Conservation (phyloP, 2,329 filamentous ascomycete genomes). For the Fusarium sp. region DNA sequence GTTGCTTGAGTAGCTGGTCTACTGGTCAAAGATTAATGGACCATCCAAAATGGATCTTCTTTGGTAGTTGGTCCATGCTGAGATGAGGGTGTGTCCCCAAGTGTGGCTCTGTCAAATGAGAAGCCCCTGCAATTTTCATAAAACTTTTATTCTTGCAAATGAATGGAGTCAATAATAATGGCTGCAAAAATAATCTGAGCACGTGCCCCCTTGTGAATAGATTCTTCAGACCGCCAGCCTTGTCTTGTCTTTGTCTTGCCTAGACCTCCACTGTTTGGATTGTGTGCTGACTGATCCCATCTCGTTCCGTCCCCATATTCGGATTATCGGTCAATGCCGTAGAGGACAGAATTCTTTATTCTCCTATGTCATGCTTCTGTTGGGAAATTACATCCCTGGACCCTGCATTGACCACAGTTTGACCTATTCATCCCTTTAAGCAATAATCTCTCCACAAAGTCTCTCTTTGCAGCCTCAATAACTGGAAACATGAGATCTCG, state of each 20-base stretch:
- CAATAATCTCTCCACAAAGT: conserved; percentile 31
- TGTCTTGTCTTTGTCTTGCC: conserved; percentile 6
- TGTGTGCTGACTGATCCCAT: background rate
- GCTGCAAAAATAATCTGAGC: conserved; percentile 3
- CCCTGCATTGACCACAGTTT: conserved; percentile 39
- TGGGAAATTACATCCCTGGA: conserved; percentile 44
- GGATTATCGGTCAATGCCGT: background rate
- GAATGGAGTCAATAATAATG: background rate
- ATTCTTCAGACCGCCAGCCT: conserved; percentile 6
- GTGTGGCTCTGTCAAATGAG: background rate
- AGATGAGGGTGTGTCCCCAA: conserved; percentile 18
- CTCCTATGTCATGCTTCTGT: conserved; percentile 45
- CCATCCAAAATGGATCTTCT: background rate
- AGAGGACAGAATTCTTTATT: conserved; percentile 26
- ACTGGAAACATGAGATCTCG: background rate
- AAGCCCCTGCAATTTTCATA: conserved; percentile 21
- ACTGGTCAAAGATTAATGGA: background rate
- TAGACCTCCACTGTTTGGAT: too few species aligned
- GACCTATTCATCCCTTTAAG: conserved; percentile 29
- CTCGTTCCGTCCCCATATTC: background rate
- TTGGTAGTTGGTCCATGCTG: conserved; percentile 4
- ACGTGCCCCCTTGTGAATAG: conserved; percentile 33
- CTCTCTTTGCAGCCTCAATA: conserved; percentile 33
- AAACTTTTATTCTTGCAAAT: conserved; percentile 16
- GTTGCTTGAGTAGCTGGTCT: conserved; percentile 16